Conservation (phyloP, 331 rosid genomes). For the Erythrophleum ivorense region DNA sequence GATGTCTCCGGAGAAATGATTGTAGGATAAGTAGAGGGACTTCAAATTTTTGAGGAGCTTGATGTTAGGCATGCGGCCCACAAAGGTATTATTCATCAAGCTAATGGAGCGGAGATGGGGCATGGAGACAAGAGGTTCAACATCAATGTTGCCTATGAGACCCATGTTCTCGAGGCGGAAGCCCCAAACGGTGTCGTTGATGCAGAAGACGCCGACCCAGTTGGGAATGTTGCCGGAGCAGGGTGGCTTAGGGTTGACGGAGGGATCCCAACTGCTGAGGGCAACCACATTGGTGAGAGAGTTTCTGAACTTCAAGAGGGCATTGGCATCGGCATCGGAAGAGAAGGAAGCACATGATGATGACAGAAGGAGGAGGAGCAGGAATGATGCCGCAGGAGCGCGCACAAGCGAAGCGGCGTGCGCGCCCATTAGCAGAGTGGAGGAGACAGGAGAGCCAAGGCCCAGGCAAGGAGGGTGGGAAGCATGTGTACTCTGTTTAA, state of each 20-base stretch:
- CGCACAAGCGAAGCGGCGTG: slow-evolving; percentile 72
- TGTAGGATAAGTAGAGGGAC: slow-evolving; percentile 64
- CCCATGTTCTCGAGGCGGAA: slow-evolving; percentile 75
- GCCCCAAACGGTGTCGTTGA: slow-evolving; percentile 59
- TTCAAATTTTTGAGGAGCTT: slow-evolving; percentile 49
- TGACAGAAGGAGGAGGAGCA: neutral
- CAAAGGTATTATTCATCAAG: slow-evolving; percentile 82
- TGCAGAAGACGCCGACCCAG: slow-evolving; percentile 76
- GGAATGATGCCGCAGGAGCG: slow-evolving; percentile 59
- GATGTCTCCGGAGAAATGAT: slow-evolving; percentile 73
- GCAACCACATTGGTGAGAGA: slow-evolving; percentile 45
- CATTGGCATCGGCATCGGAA: slow-evolving; percentile 47
- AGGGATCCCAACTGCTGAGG: slow-evolving; percentile 66
- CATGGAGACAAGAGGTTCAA: slow-evolving; percentile 48
- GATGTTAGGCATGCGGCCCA: slow-evolving; percentile 66
- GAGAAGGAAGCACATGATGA: slow-evolving; percentile 6
- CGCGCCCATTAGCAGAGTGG: slow-evolving; percentile 73
- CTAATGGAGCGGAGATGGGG: slow-evolving; percentile 55
- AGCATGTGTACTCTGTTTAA: too few relatives aligned
- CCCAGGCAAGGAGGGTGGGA: neutral
- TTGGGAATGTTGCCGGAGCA: slow-evolving; percentile 52
- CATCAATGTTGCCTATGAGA: slow-evolving; percentile 57
- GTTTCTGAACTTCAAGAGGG: slow-evolving; percentile 58
- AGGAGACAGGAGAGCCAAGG: slow-evolving; percentile 21
- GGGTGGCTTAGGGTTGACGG: slow-evolving; percentile 50